Evolutionary conservation across 129 eudicot genomes (phyloP).

Genomic region (Smallanthus sonchifolius): DNA sequence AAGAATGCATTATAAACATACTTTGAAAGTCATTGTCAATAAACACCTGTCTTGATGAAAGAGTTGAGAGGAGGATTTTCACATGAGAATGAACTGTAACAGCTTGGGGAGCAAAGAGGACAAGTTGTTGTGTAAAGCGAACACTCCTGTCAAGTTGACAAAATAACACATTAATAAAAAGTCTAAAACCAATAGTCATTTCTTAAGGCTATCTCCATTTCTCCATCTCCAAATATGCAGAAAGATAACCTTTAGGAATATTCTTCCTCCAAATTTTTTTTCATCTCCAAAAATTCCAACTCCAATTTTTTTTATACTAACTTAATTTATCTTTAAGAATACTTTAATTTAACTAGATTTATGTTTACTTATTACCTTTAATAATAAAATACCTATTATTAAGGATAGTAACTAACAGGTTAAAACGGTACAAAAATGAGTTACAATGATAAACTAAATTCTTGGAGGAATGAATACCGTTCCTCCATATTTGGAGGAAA

Average conservation of each 20-base stretch:
- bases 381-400: background rate
- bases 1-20: background rate
- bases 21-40: background rate
- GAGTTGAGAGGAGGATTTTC: slow-evolving; percentile 79
- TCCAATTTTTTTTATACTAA: background rate
- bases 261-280: background rate
- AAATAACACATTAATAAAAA: slow-evolving; percentile 5
- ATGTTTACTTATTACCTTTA: background rate
- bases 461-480: background rate
- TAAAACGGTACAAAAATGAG: background rate
- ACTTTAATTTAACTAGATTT: background rate
- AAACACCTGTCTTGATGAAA: slow-evolving; percentile 91
- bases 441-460: background rate
- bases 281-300: background rate
- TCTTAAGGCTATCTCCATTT: background rate
- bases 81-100: slow-evolving; percentile 90
- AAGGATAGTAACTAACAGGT: background rate
- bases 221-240: background rate
- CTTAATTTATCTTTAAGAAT: background rate
- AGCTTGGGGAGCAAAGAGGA: slow-evolving; percentile 97
- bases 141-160: slow-evolving; percentile 61
- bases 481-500: background rate
- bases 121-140: slow-evolving; percentile 95
- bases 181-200: background rate
- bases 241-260: background rate